phyloP scores from a whole-genome alignment of 164 flowering plant species.

The Tetracentron sinense region DNA sequence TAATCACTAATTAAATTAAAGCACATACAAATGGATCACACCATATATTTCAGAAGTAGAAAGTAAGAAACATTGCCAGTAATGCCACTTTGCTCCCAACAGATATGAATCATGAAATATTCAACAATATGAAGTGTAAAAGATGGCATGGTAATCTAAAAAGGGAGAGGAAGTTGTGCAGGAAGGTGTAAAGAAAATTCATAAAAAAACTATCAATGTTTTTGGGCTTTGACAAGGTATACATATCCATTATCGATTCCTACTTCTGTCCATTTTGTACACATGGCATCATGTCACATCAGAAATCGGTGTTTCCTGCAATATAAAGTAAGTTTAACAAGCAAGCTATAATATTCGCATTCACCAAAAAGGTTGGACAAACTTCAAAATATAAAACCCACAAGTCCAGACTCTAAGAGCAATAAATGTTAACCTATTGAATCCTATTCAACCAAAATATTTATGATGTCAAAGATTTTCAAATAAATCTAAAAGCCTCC shows the following conservation, averaged over 20 bases:
- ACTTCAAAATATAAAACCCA: not conserved
- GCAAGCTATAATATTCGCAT: not conserved
- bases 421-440: too few species aligned
- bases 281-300: not conserved
- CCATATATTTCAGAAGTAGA: not conserved
- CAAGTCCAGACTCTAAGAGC: too few species aligned
- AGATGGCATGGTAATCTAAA: not conserved
- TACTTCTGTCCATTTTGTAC: too few species aligned
- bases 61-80: too few species aligned
- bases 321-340: not conserved
- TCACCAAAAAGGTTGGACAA: not conserved
- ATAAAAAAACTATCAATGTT: not conserved
- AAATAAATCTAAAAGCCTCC: too few species aligned
- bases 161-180: not conserved
- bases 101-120: not conserved
- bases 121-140: not conserved
- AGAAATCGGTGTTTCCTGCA: not conserved
- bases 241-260: not conserved
- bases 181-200: not conserved
- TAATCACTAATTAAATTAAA: too few species aligned
- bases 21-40: constrained; percentile 1
- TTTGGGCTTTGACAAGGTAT: not conserved
- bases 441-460: too few species aligned
- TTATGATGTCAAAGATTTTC: too few species aligned
- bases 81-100: not conserved